These are phyloP conservation scores for Craspedostauros australis DNA, from an alignment of 108 stramenopile species.

Conservation along the genomic window DNA sequence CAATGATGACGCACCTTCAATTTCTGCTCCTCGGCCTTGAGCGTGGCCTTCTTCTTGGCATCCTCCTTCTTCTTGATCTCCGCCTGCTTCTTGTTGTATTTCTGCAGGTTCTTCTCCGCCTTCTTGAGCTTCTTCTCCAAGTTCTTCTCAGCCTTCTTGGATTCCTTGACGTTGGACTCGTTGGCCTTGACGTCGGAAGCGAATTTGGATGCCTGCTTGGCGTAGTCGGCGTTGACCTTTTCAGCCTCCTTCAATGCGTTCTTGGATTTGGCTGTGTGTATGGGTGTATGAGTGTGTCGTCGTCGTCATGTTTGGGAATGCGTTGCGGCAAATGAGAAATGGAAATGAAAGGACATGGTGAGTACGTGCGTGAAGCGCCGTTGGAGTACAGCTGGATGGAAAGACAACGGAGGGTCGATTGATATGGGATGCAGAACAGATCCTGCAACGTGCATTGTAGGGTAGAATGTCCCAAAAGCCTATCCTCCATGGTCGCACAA, in stretches of 20 bases:
- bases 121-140: conserved; percentile 15
- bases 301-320: no score
- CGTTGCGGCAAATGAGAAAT: background rate
- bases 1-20: no score
- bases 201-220: conserved; percentile 8
- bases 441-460: background rate
- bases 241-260: conserved; percentile 9
- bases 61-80: conserved; percentile 10
- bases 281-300: no score
- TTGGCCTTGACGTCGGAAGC: no score
- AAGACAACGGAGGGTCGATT: background rate
- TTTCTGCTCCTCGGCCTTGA: conserved; percentile 19
- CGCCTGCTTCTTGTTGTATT: conserved; percentile 7
- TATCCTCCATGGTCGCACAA: background rate
- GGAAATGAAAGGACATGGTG: background rate
- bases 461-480: background rate
- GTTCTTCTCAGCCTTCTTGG: conserved; percentile 17
- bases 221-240: conserved; percentile 4
- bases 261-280: conserved; percentile 7
- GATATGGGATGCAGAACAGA: background rate
- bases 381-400: background rate
- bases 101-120: conserved; percentile 16
- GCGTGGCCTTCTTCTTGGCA: conserved; percentile 9
- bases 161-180: conserved; percentile 5
- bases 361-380: no score